Evolutionary conservation across 805 yeast genomes (phyloP).

Genomic region (Lipomyces anomalus): DNA sequence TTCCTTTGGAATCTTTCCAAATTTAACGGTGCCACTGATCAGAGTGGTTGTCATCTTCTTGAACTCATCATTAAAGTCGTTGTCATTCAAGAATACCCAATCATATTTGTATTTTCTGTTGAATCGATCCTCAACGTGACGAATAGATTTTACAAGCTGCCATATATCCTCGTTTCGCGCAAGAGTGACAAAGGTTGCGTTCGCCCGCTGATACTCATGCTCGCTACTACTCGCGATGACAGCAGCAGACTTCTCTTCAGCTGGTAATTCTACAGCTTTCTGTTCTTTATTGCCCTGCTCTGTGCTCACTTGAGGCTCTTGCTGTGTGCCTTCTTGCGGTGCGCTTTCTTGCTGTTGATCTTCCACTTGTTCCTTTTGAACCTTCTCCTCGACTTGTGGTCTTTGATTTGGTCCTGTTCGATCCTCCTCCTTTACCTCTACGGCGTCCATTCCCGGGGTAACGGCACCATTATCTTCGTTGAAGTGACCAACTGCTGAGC

Average conservation of each 20-base stretch:
- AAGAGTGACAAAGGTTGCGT: constrained; percentile 64
- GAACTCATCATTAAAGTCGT: constrained; percentile 67
- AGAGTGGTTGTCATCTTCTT: constrained; percentile 46
- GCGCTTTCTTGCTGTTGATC: constrained; percentile 4
- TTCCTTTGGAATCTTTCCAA: constrained; percentile 65
- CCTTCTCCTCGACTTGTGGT: too few relatives aligned
- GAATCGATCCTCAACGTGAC: constrained; percentile 72
- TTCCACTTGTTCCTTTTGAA: not conserved
- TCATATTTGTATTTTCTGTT: constrained; percentile 72
- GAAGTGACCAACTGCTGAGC: constrained; percentile 14
- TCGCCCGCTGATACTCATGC: constrained; percentile 28
- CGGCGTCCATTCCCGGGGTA: not conserved
- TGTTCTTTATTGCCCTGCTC: not conserved
- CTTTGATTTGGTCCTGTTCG: too few relatives aligned
- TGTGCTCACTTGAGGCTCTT: not conserved
- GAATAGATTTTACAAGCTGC: constrained; percentile 53
- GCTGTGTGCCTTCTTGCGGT: not conserved
- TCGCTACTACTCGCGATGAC: too few relatives aligned
- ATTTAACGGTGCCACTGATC: constrained; percentile 63
- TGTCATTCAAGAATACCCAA: constrained; percentile 89
- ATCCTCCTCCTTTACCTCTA: constrained; percentile 2
- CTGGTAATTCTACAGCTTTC: not conserved
- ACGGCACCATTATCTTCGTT: constrained; percentile 1
- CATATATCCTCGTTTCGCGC: constrained; percentile 65
- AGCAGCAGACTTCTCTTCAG: not conserved